Base-by-base conservation (phyloP, 2,329 filamentous ascomycete genomes). In the Aspergillus clavatus region DNA sequence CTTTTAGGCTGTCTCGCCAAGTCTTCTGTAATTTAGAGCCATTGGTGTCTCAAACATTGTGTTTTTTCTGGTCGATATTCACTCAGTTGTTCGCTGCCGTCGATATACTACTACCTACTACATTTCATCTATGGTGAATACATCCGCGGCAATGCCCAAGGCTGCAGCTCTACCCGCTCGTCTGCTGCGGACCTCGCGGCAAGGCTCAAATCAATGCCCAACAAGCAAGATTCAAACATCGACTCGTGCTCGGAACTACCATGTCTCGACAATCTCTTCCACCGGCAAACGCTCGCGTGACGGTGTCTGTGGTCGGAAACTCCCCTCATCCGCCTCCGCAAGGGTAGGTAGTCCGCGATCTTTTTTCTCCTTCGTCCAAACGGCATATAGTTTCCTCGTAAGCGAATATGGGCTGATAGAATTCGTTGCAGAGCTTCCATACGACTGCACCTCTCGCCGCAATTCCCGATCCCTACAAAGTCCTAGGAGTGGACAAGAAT, bases 391-490 rank as follows among this genome's bases (percentile, higher is more conserved):
- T 31, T 8, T 23, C 7, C n/a, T 33, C 19, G 5, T 33, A 35
- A 22, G 8, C 14, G 18, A 33, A 33, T 18, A 19, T 7, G 4
- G 7, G 18, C 19, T 42, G 27, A 42, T 18, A 5, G 26, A 40
- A 33, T 47, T 27, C n/a, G 42, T 21, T 19, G 38, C 48, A 72
- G 70, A 54, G 51, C 12, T 76, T 76, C 48, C 72, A 74, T 48
- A 57, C 69, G 10, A 70, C 67, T 5, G 55, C 66, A 70, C 57
- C 72, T 24, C 87, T 84, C 65, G 83, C 84, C 63, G 80, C 81
- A 19, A 84, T 83, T 36, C 81, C 87, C 65, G 87, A 98, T 60
- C 93, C 93, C 1, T 98, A 98, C 69, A 80, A 82, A 54, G 79
- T 87, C 3, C 82, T 98, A 22, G 93, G 93, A 11, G 88, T 98